phyloP scores from a whole-genome alignment of 23 red algal species.

The Agarophyton chilense region DNA sequence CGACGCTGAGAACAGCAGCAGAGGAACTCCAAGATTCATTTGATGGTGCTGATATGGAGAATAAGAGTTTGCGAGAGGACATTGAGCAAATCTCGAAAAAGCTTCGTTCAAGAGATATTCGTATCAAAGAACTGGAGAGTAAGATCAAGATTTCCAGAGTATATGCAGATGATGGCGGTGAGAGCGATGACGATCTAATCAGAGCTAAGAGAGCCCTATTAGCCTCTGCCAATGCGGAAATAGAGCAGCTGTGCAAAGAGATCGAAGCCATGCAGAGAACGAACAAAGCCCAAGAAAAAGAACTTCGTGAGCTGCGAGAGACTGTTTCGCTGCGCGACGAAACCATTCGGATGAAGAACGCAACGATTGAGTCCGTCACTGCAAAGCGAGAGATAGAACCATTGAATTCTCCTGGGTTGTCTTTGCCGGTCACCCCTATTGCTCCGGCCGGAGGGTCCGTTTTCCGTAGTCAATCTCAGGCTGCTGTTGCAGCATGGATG shows the following conservation, averaged over 20 bases:
- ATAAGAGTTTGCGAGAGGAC: not conserved
- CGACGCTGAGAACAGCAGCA: not conserved
- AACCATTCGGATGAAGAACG: constrained; percentile 27
- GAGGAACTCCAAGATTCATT: constrained; percentile 35
- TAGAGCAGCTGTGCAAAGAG: constrained; percentile 42
- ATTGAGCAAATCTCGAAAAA: not conserved
- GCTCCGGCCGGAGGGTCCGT: not conserved
- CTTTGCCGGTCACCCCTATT: constrained; percentile 5
- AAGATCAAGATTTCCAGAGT: constrained; percentile 2
- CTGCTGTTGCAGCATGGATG: constrained; percentile 32
- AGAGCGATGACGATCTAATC: constrained; percentile 37
- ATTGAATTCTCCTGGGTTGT: not conserved
- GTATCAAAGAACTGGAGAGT: constrained; percentile 35
- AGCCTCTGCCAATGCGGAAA: constrained; percentile 59
- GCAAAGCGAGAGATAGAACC: constrained; percentile 13
- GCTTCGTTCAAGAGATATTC: constrained; percentile 12
- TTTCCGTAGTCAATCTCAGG: not conserved
- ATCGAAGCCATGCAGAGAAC: constrained; percentile 50
- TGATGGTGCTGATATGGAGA: constrained; percentile 6
- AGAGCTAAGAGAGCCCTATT: constrained; percentile 27
- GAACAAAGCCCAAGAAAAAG: constrained; percentile 35
- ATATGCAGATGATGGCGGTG: not conserved
- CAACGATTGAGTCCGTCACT: constrained; percentile 7
- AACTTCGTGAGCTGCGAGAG: constrained; percentile 42
- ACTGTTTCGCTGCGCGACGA: constrained; percentile 40